A percentile compares a stretch with the other conserved stretches of the same genome.
These are phyloP conservation scores for Fusarium continuum DNA, from an alignment of 2,329 filamentous ascomycete species.

Conservation along the genomic window DNA sequence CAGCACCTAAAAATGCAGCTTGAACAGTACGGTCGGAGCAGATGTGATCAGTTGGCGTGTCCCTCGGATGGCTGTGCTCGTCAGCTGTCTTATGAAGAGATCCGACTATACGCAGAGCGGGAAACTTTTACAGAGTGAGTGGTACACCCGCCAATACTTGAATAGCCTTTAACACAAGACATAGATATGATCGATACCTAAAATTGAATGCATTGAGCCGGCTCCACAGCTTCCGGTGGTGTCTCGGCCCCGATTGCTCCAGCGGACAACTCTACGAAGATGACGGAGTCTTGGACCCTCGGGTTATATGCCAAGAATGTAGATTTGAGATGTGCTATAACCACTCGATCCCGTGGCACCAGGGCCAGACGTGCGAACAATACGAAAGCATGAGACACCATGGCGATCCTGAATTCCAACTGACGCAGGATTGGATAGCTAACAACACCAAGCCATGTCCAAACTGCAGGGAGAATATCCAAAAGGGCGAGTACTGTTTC, in stretches of 20 bases:
- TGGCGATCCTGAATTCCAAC: too few species aligned
- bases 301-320: not conserved
- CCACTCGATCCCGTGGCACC: not conserved
- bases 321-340: not conserved
- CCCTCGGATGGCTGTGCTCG: not conserved
- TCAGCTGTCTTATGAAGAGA: conserved; percentile 2
- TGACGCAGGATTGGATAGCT: too few species aligned
- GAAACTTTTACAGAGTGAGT: too few species aligned
- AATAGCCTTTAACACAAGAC: too few species aligned
- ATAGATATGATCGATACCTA: not conserved
- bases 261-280: not conserved
- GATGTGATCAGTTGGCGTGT: conserved; percentile 6
- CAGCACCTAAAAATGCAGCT: conserved; percentile 2
- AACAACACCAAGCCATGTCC: too few species aligned
- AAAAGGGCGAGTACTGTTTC: too few species aligned
- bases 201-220: not conserved
- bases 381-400: not conserved
- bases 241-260: not conserved
- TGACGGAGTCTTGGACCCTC: not conserved
- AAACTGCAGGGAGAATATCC: too few species aligned
- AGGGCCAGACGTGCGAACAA: not conserved
- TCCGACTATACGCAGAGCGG: conserved; percentile 6
- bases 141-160: too few species aligned
- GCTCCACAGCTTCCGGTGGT: not conserved
- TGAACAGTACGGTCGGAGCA: conserved; percentile 9